A percentile compares a stretch with the other conserved stretches of the same genome.
Conservation (phyloP, 164 flowering plant species). For the Tinospora cordifolia region DNA sequence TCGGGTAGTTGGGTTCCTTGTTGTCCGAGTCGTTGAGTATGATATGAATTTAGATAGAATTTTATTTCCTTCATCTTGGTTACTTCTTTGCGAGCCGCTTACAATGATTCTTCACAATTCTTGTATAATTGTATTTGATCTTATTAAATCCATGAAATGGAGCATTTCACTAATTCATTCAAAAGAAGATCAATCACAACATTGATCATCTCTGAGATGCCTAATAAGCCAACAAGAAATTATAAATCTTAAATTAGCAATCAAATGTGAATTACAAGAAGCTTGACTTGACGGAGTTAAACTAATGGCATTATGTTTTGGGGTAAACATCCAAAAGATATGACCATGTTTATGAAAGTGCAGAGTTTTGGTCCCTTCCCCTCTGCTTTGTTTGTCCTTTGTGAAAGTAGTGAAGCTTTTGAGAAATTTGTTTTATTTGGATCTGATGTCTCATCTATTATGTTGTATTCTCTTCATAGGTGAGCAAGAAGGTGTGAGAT, state of each 20-base stretch:
- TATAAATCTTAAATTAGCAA: not conserved
- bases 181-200: no score
- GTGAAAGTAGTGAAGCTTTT: not conserved
- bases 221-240: not conserved
- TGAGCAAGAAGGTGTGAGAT: slow-evolving; percentile 56
- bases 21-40: no score
- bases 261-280: not conserved
- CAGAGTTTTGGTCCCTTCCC: not conserved
- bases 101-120: no score
- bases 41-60: no score
- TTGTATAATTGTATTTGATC: no score
- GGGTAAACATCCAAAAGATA: not conserved
- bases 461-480: slow-evolving; percentile 32
- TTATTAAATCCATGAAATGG: no score
- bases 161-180: no score
- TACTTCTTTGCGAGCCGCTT: no score
- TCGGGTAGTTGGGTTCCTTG: no score
- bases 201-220: no score
- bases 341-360: not conserved
- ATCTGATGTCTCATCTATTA: not conserved
- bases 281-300: not conserved
- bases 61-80: no score
- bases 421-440: not conserved
- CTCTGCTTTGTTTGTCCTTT: not conserved
- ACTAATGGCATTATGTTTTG: not conserved